Percentiles rank a stretch among this genome's conserved stretches.
These are phyloP conservation scores for Micractinium conductrix DNA, from an alignment of 139 green algal genomes.

Conservation along the genomic window DNA sequence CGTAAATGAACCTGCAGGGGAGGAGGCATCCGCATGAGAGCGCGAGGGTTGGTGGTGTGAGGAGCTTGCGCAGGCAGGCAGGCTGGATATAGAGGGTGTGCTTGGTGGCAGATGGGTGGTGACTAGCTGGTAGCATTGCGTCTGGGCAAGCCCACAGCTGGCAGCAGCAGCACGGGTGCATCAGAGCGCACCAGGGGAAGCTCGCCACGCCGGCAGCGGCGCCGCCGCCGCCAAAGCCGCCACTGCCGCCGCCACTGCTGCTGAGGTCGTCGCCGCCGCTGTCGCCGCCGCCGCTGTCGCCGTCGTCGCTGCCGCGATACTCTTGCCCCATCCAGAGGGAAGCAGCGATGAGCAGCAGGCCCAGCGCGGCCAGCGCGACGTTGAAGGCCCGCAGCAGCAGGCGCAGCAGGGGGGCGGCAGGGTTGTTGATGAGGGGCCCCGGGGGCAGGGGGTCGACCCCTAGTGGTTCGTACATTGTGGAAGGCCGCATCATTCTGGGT, in stretches of 20 bases:
- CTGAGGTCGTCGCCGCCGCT: background rate
- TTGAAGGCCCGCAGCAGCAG: conserved; percentile 35
- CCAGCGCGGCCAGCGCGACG: background rate
- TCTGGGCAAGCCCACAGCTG: no score
- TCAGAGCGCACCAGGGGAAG: conserved; percentile 13
- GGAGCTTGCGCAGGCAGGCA: background rate
- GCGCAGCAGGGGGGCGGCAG: background rate
- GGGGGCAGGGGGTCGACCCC: conserved; percentile 4
- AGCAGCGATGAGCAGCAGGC: background rate
- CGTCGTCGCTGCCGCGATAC: background rate
- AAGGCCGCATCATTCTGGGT: no score
- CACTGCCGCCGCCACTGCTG: background rate
- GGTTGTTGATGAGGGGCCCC: conserved; percentile 12
- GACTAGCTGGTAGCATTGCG: background rate
- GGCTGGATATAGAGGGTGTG: background rate
- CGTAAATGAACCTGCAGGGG: conserved; percentile 30
- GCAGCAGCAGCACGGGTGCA: background rate
- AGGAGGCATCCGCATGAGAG: background rate
- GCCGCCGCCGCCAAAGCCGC: background rate
- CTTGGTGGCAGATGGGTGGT: background rate
- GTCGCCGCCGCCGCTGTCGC: background rate
- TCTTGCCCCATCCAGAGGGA: background rate
- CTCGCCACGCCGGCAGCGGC: background rate
- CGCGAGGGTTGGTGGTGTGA: background rate
- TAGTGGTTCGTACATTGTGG: background rate